Base-by-base conservation (phyloP, 2,329 filamentous ascomycete species). In the Colletotrichum somersetense region DNA sequence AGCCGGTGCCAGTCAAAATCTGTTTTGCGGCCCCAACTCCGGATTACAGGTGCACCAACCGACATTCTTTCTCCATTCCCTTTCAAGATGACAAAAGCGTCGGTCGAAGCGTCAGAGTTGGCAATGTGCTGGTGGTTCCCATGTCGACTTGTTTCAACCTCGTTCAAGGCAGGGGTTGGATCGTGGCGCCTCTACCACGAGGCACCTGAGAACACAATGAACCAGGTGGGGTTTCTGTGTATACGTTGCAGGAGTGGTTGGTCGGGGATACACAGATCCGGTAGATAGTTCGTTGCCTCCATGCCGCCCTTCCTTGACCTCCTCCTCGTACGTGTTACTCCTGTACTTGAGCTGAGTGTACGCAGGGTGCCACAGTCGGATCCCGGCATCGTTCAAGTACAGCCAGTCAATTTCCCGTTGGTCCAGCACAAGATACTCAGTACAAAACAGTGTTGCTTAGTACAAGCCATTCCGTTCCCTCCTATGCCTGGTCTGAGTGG, bases 101-200 rank as follows among this genome's bases (percentile, higher is more conserved):
- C n/a, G 5, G 23, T 42, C 23, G 35, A 46, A 18, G 53, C 23
- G 26, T n/a, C 50, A 64, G 18, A 42, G 46, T 42, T 14, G n/a
- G 5, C 26, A n/a, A 3, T 26, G 18, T 56, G 26, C 26, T 18
- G 8, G 50, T 46, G 40, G 38, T 18, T 7, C 46, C 23, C 48
- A 18, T 53, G n/a, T 2, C 33, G 23, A 53, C 38, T 20, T 63
- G 46, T 63, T 53, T 52, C 48, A 23, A 53, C 23, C 46, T 42
- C 38, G 23, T 11, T 46, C 3, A n/a, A 30, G 26, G 38, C 38
- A 33, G n/a, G 50, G 26, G 62, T 55, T 38, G 35, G 20, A 53
- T 48, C 40, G 23, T 59, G 52, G 52, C 65, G n/a, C 57, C n/a
- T 63, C 65, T 46, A 63, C 69, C 69, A 71, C 69, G 69, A 71